These are phyloP conservation scores for Cystoderma amianthinum DNA, from an alignment of 768 basidiomycete species.

Conservation along the genomic window DNA sequence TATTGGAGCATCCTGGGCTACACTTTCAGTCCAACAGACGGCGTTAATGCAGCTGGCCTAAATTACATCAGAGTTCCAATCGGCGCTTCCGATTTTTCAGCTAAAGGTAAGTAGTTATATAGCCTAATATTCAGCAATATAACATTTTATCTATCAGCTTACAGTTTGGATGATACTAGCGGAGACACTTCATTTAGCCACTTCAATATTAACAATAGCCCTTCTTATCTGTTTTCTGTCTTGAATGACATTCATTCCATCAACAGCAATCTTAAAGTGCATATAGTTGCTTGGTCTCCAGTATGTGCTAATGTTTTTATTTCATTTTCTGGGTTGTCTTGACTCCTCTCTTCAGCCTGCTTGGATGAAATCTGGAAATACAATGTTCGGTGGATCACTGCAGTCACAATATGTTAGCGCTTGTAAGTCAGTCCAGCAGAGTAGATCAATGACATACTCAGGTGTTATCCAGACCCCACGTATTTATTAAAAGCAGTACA, in stretches of 20 bases:
- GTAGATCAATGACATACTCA: not conserved
- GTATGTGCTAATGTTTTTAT: conserved; percentile 26
- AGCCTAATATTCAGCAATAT: not conserved
- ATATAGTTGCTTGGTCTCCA: conserved; percentile 70
- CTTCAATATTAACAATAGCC: conserved; percentile 53
- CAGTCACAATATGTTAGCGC: conserved; percentile 40
- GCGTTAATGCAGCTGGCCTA: conserved; percentile 55
- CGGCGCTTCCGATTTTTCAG: conserved; percentile 71
- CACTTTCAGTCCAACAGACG: conserved; percentile 59
- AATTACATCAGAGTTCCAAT: conserved; percentile 65
- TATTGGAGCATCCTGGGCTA: conserved; percentile 54
- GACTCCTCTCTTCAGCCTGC: conserved; percentile 41
- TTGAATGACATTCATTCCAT: conserved; percentile 57
- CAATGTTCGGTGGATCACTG: conserved; percentile 64
- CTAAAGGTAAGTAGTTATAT: conserved; percentile 28
- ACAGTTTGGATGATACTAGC: conserved; percentile 58
- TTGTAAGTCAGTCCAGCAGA: not conserved
- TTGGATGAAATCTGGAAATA: conserved; percentile 70
- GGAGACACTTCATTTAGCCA: conserved; percentile 51
- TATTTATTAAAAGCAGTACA: conserved; percentile 71
- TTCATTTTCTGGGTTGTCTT: not conserved
- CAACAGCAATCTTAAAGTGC: conserved; percentile 43
- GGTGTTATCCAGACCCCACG: conserved; percentile 45
- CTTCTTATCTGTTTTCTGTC: conserved; percentile 57
- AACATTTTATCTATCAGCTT: conserved; percentile 25